Percentiles rank a stretch among this genome's conserved stretches.
Evolutionary conservation across 192 early-diverging fungal genomes (phyloP).

Genomic region (Chytriomyces confervae): DNA sequence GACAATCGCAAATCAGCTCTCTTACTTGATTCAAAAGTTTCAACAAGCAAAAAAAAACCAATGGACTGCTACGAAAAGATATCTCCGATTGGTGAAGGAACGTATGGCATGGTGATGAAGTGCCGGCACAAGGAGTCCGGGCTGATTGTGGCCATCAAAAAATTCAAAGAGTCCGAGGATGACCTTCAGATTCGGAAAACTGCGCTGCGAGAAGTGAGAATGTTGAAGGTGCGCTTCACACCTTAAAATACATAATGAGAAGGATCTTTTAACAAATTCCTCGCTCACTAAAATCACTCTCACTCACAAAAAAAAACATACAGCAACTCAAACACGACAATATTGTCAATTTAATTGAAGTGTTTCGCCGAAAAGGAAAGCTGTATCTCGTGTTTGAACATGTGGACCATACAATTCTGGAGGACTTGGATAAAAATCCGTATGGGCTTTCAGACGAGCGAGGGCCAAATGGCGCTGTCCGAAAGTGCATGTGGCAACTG

Average conservation of each 20-base stretch:
- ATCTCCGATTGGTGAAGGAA: slow-evolving; percentile 69
- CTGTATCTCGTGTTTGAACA: slow-evolving; percentile 72
- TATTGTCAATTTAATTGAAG: slow-evolving; percentile 70
- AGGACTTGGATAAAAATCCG: slow-evolving; percentile 66
- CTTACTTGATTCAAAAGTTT: too few relatives aligned
- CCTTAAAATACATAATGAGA: background rate
- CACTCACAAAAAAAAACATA: background rate
- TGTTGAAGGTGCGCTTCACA: slow-evolving; percentile 61
- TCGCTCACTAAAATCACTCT: too few relatives aligned
- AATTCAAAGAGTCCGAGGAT: slow-evolving; percentile 71
- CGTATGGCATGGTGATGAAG: slow-evolving; percentile 72
- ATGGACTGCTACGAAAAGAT: slow-evolving; percentile 72
- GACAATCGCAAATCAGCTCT: too few relatives aligned
- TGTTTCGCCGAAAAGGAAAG: slow-evolving; percentile 68
- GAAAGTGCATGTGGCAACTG: slow-evolving; percentile 71
- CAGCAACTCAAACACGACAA: slow-evolving; percentile 74
- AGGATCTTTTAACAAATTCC: background rate
- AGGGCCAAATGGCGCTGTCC: slow-evolving; percentile 46
- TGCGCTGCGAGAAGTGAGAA: slow-evolving; percentile 64
- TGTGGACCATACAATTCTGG: slow-evolving; percentile 69
- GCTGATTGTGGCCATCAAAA: slow-evolving; percentile 70
- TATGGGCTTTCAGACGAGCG: slow-evolving; percentile 63
- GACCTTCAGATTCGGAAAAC: slow-evolving; percentile 71
- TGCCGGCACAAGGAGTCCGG: slow-evolving; percentile 69
- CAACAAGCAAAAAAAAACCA: background rate